Percentiles rank a stretch among this genome's conserved stretches.
Evolutionary conservation across 1,284 basidiomycete species (phyloP).

Genomic region (Ganoderma lucidum): DNA sequence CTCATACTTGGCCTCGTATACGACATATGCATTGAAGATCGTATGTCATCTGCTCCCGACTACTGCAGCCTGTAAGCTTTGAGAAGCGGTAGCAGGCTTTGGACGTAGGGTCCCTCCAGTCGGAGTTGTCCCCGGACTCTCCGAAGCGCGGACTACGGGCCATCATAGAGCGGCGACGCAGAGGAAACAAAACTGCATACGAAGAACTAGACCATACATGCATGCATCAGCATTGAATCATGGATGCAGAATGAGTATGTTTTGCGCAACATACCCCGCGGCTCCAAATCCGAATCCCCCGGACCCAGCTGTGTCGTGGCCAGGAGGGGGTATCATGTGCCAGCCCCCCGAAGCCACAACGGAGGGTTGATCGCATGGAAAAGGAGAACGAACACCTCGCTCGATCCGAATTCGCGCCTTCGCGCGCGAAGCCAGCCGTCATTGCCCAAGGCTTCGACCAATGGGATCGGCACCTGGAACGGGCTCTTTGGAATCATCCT

Average conservation of each 20-base stretch:
- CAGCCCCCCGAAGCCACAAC: slow-evolving; percentile 1
- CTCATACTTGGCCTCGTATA: not conserved
- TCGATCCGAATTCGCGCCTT: slow-evolving; percentile 3
- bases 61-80: not conserved
- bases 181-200: not conserved
- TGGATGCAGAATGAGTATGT: not conserved
- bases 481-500: not conserved
- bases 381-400: slow-evolving; percentile 5
- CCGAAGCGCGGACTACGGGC: slow-evolving; percentile 3
- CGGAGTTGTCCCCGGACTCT: slow-evolving; percentile 15
- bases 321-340: slow-evolving; percentile 17
- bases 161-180: slow-evolving; percentile 9
- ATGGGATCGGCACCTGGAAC: slow-evolving; percentile 14
- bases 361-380: slow-evolving; percentile 14
- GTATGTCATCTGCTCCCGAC: slow-evolving; percentile 11
- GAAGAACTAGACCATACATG: not conserved
- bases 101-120: not conserved
- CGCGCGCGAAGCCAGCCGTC: slow-evolving; percentile 4
- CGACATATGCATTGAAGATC: not conserved
- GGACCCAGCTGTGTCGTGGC: not conserved
- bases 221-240: not conserved
- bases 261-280: slow-evolving; percentile 1
- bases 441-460: slow-evolving; percentile 4
- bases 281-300: not conserved
- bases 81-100: not conserved